Evolutionary conservation across 495 filamentous ascomycete genomes (phyloP).

Genomic region (Tricharina praecox): DNA sequence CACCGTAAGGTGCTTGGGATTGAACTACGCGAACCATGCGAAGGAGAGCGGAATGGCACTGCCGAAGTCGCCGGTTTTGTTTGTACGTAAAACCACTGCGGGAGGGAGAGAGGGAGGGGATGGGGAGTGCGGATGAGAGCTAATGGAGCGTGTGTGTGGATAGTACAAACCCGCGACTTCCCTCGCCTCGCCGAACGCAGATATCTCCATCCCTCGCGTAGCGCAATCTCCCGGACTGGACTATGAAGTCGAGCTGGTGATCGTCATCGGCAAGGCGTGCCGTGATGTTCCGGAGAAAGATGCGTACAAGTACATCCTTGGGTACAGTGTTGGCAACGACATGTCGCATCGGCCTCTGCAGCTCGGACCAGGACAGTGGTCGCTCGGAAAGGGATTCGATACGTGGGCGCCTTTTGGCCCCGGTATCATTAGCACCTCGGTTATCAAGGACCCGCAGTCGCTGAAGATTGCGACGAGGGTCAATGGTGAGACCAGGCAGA

Average conservation of each 20-base stretch:
- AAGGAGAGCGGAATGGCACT: constrained; percentile 53
- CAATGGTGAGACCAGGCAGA: constrained; percentile 54
- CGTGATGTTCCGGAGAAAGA: constrained; percentile 46
- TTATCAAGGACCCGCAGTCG: constrained; percentile 44
- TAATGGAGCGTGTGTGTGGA: not conserved
- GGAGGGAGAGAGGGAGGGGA: no score
- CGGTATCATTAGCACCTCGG: constrained; percentile 49
- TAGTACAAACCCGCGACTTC: constrained; percentile 65
- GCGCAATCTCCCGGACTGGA: constrained; percentile 45
- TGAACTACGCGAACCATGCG: constrained; percentile 71
- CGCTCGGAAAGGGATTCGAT: constrained; percentile 69
- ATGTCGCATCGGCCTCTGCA: constrained; percentile 77
- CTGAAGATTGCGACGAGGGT: constrained; percentile 51
- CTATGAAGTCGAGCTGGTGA: constrained; percentile 73
- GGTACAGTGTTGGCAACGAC: constrained; percentile 70
- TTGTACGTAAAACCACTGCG: constrained; percentile 37
- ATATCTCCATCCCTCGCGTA: constrained; percentile 15
- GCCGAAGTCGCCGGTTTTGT: constrained; percentile 61
- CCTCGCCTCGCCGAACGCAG: constrained; percentile 41
- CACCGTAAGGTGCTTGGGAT: constrained; percentile 61
- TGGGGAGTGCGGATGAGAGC: not conserved
- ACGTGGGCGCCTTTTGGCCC: constrained; percentile 80
- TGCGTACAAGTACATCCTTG: constrained; percentile 59
- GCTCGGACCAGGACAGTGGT: constrained; percentile 67
- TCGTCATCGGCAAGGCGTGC: constrained; percentile 57